A percentile compares a stretch with the other conserved stretches of the same genome.
Conservation (phyloP, 2,329 filamentous ascomycete genomes). For the Fusarium palustre region DNA sequence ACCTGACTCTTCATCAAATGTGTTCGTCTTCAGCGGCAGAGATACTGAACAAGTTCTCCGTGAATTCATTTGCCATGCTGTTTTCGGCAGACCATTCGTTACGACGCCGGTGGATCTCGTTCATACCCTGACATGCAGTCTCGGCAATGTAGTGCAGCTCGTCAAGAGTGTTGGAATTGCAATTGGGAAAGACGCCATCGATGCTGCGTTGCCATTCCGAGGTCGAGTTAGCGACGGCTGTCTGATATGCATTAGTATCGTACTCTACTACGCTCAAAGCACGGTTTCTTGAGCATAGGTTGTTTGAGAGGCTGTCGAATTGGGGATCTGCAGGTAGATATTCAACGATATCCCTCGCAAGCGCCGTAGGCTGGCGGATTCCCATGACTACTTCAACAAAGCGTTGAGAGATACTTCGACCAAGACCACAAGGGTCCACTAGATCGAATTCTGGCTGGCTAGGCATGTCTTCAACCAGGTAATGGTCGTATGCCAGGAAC, state of each 20-base stretch:
- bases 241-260: constrained; percentile 53
- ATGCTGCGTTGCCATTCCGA: constrained; percentile 58
- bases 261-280: constrained; percentile 50
- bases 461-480: constrained; percentile 50
- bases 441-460: constrained; percentile 54
- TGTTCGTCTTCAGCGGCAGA: constrained; percentile 27
- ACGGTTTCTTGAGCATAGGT: constrained; percentile 45
- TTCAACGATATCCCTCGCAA: constrained; percentile 50
- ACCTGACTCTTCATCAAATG: constrained; percentile 11
- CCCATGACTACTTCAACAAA: constrained; percentile 61
- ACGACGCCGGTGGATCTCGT: constrained; percentile 54
- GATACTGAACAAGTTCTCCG: constrained; percentile 46
- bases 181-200: constrained; percentile 59
- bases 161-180: constrained; percentile 58
- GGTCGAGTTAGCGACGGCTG: constrained; percentile 55
- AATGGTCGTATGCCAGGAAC: constrained; percentile 59
- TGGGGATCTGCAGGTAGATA: constrained; percentile 50
- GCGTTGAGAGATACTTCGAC: constrained; percentile 57
- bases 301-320: constrained; percentile 43
- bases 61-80: constrained; percentile 49
- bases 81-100: constrained; percentile 49
- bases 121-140: constrained; percentile 58
- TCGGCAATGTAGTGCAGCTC: constrained; percentile 60
- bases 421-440: constrained; percentile 56
- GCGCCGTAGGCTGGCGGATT: constrained; percentile 52